Evolutionary conservation across 2,329 filamentous ascomycete genomes (phyloP).

Genomic region (Ophiocordyceps camponoti-saundersi): DNA sequence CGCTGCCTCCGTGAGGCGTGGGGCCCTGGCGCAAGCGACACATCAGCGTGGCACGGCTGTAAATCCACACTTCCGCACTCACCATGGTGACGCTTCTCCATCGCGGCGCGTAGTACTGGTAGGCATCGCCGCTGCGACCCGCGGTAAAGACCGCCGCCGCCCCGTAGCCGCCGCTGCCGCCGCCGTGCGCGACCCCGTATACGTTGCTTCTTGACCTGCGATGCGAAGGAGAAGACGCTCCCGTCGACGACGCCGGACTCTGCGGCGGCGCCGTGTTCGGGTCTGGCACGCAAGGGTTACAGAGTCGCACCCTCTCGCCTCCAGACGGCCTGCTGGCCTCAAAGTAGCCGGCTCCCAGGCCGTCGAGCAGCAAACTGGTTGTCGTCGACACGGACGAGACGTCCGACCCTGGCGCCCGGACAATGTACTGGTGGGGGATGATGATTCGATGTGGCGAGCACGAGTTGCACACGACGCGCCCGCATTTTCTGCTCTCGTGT

Average conservation of each 20-base stretch:
- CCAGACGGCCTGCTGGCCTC: slow-evolving; percentile 30
- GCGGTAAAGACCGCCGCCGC: slow-evolving; percentile 16
- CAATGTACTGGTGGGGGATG: slow-evolving; percentile 85
- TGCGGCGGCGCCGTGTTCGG: slow-evolving; percentile 40
- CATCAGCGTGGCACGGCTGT: slow-evolving; percentile 1
- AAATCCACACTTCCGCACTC: slow-evolving; percentile 4
- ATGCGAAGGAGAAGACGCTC: slow-evolving; percentile 18
- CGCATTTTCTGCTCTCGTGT: slow-evolving; percentile 54
- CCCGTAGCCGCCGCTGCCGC: slow-evolving; percentile 14
- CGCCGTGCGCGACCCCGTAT: slow-evolving; percentile 9
- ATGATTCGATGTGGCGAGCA: slow-evolving; percentile 93
- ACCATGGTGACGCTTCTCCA: slow-evolving; percentile 34
- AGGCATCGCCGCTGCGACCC: slow-evolving; percentile 15
- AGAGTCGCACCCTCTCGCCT: slow-evolving; percentile 40
- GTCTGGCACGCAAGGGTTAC: slow-evolving; percentile 45
- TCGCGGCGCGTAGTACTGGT: slow-evolving; percentile 15
- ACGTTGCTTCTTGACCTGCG: slow-evolving; percentile 27
- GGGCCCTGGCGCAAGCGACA: background rate
- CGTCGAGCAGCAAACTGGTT: slow-evolving; percentile 18
- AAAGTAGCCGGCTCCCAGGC: slow-evolving; percentile 20
- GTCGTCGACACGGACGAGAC: slow-evolving; percentile 18
- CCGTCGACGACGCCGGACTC: slow-evolving; percentile 17
- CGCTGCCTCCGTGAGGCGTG: background rate
- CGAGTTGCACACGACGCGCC: slow-evolving; percentile 71
- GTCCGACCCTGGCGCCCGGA: slow-evolving; percentile 48